Evolutionary conservation across 345 rosid genomes (phyloP), one percentile per base, ranked within the genome.

Genomic region (Geranium rotundifolium): DNA sequence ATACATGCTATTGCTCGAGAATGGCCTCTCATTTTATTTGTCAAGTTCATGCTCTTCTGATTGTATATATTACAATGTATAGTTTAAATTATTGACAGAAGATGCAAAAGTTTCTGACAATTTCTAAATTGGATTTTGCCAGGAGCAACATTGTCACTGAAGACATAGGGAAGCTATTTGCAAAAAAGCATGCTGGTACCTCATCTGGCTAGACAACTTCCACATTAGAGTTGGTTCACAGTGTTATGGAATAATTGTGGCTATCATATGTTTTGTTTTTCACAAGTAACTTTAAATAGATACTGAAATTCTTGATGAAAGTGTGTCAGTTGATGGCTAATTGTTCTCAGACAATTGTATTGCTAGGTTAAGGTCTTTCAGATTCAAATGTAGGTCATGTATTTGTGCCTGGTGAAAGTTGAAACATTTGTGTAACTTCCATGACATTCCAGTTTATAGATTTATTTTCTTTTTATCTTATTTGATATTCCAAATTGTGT

Each of bases 111-210:
- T 31, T 67, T 57, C 31, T 65, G 71, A 73, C 66, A 19, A 69
- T 58, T 59, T 37, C 58, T 63, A 30, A 57, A 41, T 29, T 69
- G 15, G 55, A 7, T 64, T 54, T 39, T 17, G 1, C 27, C 55
- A 86, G 95, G 98, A 92, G 93, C 80, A 92, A 92, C 70, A 79
- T 92, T 75, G 98, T 89, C 34, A 92, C 98, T 9, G 98, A 89
- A 73, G 98, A 92, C 77, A 73, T 92, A 12, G 75, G 89, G 79
- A 87, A 75, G 84, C 81, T 92, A 73, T 92, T 92, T 69, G 90
- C 87, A 27, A 79, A 71, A 61, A 79, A 70, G 71, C 81, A 76
- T 9, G 71, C 82, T 19, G 88, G 78, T 12, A 62, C 78, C 58
- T 65, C 82, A 55, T 46, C 78, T 69, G 39, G 60, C 12, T 76